Evolutionary conservation across 345 rosid genomes (phyloP).

Genomic region (Abelmoschus esculentus): DNA sequence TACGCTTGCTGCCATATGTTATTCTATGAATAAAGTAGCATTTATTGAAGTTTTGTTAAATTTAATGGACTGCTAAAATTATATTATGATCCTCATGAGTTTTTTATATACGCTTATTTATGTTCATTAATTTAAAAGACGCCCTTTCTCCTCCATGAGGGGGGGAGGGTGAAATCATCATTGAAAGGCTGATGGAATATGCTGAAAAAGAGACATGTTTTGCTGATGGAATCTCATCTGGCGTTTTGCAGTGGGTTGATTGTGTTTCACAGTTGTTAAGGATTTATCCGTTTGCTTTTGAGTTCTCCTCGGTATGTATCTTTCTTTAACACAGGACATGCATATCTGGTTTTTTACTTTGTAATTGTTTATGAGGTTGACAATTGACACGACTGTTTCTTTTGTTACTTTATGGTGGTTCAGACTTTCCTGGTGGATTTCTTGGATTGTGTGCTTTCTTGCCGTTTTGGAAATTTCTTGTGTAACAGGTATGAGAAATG

Average conservation of each 20-base stretch:
- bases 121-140: background rate
- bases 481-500: constrained; percentile 60
- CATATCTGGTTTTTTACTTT: background rate
- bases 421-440: constrained; percentile 93
- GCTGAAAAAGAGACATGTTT: background rate
- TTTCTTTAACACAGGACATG: constrained; percentile 7
- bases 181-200: background rate
- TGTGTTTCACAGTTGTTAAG: constrained; percentile 84
- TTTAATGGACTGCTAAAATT: background rate
- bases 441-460: constrained; percentile 76
- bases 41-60: background rate
- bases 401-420: constrained; percentile 15
- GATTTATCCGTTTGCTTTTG: constrained; percentile 95
- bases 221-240: background rate
- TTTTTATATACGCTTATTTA: background rate
- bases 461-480: constrained; percentile 93
- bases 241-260: constrained; percentile 36
- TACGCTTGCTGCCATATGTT: constrained; percentile 9
- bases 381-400: constrained; percentile 7
- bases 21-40: background rate
- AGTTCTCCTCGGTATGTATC: constrained; percentile 82
- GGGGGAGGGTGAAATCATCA: too few relatives aligned
- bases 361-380: background rate
- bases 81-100: background rate
- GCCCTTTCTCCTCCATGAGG: background rate